phyloP scores from a whole-genome alignment of 257 asterid genomes.

The Penstemon davidsonii region DNA sequence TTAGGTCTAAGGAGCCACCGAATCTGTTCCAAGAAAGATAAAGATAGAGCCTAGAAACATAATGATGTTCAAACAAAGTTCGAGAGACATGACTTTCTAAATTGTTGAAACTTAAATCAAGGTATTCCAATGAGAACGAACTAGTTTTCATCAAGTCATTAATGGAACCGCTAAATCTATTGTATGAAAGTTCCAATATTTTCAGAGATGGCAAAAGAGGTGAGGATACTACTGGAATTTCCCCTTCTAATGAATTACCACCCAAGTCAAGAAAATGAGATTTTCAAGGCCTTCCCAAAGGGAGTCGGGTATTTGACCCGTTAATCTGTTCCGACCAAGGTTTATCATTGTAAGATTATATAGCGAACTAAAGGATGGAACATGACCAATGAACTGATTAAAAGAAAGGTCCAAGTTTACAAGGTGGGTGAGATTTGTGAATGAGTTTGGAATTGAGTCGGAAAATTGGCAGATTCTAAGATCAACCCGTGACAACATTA shows the following conservation, averaged over 20 bases:
- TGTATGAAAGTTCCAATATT: conserved; percentile 36
- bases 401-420: conserved; percentile 35
- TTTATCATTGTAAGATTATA: conserved; percentile 36
- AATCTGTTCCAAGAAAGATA: conserved; percentile 47
- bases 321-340: neutral
- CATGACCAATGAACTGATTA: conserved; percentile 43
- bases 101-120: conserved; percentile 45
- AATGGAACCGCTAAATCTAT: conserved; percentile 44
- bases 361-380: conserved; percentile 48
- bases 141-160: conserved; percentile 11
- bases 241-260: conserved; percentile 42
- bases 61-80: conserved; percentile 40
- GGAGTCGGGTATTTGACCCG: conserved; percentile 38
- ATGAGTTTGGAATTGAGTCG: conserved; percentile 51
- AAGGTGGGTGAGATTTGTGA: conserved; percentile 46
- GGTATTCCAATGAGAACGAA: conserved; percentile 27
- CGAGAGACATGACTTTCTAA: conserved; percentile 55
- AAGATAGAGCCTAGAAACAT: conserved; percentile 30
- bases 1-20: conserved; percentile 42
- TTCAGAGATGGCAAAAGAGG: conserved; percentile 44
- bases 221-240: conserved; percentile 39
- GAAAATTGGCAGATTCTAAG: conserved; percentile 44
- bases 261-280: conserved; percentile 43
- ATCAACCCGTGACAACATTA: conserved; percentile 40
- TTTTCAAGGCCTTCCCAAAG: conserved; percentile 45